Conservation (phyloP, 1,139 yeast genomes). For the Hansenula lynferdii region DNA sequence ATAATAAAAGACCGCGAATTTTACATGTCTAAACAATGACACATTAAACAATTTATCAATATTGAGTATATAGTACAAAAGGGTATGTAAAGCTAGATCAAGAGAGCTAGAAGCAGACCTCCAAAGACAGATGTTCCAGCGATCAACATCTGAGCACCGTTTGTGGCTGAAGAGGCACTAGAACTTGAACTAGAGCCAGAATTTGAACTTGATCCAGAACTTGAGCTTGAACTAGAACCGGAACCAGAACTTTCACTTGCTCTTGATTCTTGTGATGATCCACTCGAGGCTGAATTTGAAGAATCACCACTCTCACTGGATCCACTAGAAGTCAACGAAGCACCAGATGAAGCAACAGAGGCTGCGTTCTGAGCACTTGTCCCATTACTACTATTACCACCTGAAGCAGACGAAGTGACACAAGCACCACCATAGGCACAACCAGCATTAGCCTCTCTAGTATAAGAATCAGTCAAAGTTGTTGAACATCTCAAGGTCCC, state of each 20-base stretch:
- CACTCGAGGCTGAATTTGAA: neutral
- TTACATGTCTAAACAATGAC: neutral
- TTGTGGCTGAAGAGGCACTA: conserved; percentile 3
- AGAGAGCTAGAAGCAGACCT: conserved; percentile 12
- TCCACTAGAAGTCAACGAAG: neutral
- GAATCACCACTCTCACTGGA: too few relatives aligned
- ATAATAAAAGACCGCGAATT: neutral
- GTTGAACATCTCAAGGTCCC: conserved; percentile 25
- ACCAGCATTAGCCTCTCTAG: conserved; percentile 23
- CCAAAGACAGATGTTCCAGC: conserved; percentile 15
- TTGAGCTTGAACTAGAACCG: conserved; percentile 1
- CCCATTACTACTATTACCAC: neutral
- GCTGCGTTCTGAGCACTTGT: too few relatives aligned
- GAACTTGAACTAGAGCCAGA: conserved; percentile 5
- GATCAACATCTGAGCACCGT: conserved; percentile 11
- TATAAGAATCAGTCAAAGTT: conserved; percentile 22
- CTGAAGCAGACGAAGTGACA: conserved; percentile 15
- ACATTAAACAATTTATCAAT: neutral
- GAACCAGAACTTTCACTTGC: neutral
- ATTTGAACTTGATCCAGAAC: conserved; percentile 5
- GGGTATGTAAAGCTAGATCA: conserved; percentile 10
- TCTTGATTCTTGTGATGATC: too few relatives aligned
- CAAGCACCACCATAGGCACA: conserved; percentile 20
- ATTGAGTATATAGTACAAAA: neutral
- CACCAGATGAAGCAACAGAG: too few relatives aligned